A percentile compares a stretch with the other conserved stretches of the same genome.
These are phyloP conservation scores for Furcasterigmium sp. DNA, from an alignment of 2,329 filamentous ascomycete genomes.

Conservation along the genomic window DNA sequence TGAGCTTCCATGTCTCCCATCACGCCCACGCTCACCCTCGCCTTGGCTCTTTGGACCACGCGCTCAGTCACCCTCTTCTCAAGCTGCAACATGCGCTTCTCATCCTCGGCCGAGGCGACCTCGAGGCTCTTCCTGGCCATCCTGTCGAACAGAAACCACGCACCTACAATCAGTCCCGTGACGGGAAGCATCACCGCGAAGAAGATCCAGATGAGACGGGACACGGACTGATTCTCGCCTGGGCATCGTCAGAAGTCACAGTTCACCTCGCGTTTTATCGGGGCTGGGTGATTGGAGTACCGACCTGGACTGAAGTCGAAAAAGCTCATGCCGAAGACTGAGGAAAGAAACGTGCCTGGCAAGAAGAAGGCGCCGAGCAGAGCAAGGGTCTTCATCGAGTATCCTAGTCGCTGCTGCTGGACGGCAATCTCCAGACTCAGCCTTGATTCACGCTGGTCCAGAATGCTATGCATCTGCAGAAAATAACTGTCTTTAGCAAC, in stretches of 20 bases:
- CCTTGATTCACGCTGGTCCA: neutral
- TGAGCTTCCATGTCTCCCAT: neutral
- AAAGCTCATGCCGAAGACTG: neutral
- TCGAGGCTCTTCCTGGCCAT: neutral
- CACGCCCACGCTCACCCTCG: neutral
- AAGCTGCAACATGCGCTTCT: neutral
- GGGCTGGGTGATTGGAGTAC: too few species aligned
- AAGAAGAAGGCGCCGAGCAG: neutral
- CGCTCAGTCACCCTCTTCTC: neutral
- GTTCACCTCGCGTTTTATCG: too few species aligned
- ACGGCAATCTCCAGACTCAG: neutral
- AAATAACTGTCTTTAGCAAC: too few species aligned
- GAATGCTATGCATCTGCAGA: neutral
- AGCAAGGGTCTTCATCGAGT: neutral
- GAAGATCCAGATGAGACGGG: neutral
- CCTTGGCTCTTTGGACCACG: neutral
- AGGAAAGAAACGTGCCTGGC: neutral
- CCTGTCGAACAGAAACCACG: neutral
- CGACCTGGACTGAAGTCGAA: neutral
- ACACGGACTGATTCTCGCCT: too few species aligned
- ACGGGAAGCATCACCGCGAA: neutral
- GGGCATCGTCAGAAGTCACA: too few species aligned
- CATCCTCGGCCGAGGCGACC: neutral
- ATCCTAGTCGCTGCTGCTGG: neutral
- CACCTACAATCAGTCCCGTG: neutral